Evolutionary conservation across 768 basidiomycete species (phyloP), one percentile per base, ranked within the genome.

Genomic region (Hysterangium stoloniferum): DNA sequence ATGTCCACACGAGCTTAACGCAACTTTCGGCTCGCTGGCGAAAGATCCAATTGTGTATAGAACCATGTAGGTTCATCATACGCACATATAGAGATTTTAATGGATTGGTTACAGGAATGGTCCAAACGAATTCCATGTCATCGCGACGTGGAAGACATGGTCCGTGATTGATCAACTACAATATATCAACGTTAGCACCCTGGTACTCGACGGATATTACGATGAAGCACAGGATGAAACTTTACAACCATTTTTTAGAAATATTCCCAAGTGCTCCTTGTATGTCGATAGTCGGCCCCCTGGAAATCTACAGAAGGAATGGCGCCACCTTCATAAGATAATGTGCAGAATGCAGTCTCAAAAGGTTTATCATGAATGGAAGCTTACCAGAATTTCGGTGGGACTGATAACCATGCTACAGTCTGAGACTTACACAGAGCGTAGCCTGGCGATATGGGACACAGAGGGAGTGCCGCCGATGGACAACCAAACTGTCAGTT

Each of bases 161-260:
- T n/a, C 25, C 17, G 35, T 51, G 27, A 29, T 47, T 20, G 38
- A 43, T 36, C 31, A 33, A 19, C 28, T 45, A 6, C 22, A 36
- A 32, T 33, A 46, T 8, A 41, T 55, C 42, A 35, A 19, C 3
- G 50, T 44, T 6, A 48, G 43, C 13, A 52, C 50, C 3, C 49
- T 55, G 6, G 43, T 55, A 9, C 44, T 43, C 2, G 46, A 52
- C 35, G 50, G 54, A 22, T 24, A 20, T n/a, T 52, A 55, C 33
- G 54, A 55, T 31, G 42, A 37, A 28, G 50, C 49, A 4, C 32
- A 43, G 17, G 32, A 34, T 28, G n/a, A 19, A 6, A 44, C 41
- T 22, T 27, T 46, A 13, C 5, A 28, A n/a, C 54, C 49, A 8
- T 52, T 33, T 27, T 1, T 41, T 19, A 31, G 24, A 9, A 15